Base-by-base conservation (phyloP, 305 asterid species). In the Solanum hybrid region DNA sequence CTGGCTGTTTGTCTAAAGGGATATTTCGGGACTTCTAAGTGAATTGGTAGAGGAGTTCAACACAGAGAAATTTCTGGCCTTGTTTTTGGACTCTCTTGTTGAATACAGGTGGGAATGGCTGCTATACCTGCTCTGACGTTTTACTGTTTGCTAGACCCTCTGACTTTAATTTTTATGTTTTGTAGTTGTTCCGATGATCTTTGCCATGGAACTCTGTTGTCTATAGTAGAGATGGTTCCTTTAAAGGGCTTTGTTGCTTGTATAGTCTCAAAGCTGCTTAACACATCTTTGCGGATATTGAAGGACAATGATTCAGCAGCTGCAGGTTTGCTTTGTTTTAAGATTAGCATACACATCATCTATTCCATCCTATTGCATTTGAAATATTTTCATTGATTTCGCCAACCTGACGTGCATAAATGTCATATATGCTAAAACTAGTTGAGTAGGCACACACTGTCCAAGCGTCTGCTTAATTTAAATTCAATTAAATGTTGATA, bases 21-120 rank as follows among this genome's bases (percentile, higher is more conserved):
- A 94, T 93, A 89, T 97, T 88, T 86, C 94, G 35, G 93, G 90
- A 89, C 90, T 95, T 92, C 95, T 97, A 37, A 86, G 91, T 88
- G 98, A 93, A 80, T 91, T 97, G 92, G 91, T 91, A 36, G 92
- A 93, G 94, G 98, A 94, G 73, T 97, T 95, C 93, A 96, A 95
- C 91, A 94, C 95, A 29, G 98, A 95, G 77, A 94, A 93, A 77
- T 97, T 97, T 93, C 56, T 96, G 82, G 90, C 90, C 31, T 95
- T 95, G 89, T 90, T 95, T 91, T 92, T 96, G 90, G 95, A 96
- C 89, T 96, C 99, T 87, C 94, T 96, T 92, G 91, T 95, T 32
- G 98, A 94, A 91, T 86, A 93, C 93, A 96, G 99, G 99, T 97
- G 91, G 86, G 92, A 91, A 60, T 26, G 87, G 86, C 85, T 87